Conservation (phyloP, 441 rosid genomes). For the Pelargonium citronellum region DNA sequence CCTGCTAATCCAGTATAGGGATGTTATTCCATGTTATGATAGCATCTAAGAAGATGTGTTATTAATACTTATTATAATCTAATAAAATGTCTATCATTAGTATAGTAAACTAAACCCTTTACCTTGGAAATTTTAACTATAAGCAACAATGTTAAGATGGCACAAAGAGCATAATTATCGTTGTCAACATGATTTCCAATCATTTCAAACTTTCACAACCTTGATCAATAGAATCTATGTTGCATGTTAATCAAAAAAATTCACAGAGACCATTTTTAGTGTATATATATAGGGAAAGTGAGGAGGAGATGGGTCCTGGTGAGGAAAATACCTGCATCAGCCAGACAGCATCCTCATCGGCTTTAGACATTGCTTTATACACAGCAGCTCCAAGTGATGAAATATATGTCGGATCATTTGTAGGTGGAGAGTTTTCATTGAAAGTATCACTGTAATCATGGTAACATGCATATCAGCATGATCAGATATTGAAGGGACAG, state of each 20-base stretch:
- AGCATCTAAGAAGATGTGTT: background rate
- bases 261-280: background rate
- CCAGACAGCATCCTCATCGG: slow-evolving; percentile 90
- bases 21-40: background rate
- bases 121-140: background rate
- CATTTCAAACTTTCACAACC: background rate
- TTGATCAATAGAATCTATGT: slow-evolving; percentile 1
- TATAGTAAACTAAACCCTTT: background rate
- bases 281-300: background rate
- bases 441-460: slow-evolving; percentile 71
- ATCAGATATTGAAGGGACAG: background rate
- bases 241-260: background rate
- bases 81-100: background rate
- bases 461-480: slow-evolving; percentile 5
- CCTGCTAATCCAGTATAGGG: background rate
- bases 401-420: slow-evolving; percentile 69
- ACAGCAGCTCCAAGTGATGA: slow-evolving; percentile 85
- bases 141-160: background rate
- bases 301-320: background rate
- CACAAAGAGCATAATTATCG: background rate
- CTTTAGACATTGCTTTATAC: slow-evolving; percentile 88
- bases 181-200: background rate
- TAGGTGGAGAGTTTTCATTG: slow-evolving; percentile 92
- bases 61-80: background rate
- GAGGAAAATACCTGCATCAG: slow-evolving; percentile 78